Percentiles rank a stretch among this genome's conserved stretches.
Evolutionary conservation across 1,139 yeast genomes (phyloP).

Genomic region (Arxiozyma slooffiae): DNA sequence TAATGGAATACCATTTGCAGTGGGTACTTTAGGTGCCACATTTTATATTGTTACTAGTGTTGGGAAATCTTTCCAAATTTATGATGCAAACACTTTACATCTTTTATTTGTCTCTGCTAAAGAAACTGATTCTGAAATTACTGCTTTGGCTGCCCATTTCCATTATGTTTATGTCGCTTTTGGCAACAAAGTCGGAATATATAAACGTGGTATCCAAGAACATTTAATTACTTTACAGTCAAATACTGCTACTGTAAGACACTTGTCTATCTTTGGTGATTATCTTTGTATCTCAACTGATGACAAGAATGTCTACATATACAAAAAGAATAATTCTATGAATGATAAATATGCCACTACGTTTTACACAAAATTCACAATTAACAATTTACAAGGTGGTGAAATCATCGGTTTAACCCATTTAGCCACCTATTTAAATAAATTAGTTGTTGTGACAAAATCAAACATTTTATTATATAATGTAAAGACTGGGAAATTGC

Average conservation of each 20-base stretch:
- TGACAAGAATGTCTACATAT: slow-evolving; percentile 49
- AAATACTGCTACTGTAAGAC: slow-evolving; percentile 34
- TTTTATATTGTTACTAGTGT: slow-evolving; percentile 85
- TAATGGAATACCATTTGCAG: slow-evolving; percentile 73
- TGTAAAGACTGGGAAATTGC: slow-evolving; percentile 64
- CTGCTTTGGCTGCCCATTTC: slow-evolving; percentile 67
- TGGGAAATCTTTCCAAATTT: slow-evolving; percentile 83
- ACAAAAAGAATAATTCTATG: slow-evolving; percentile 42
- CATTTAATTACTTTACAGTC: slow-evolving; percentile 35
- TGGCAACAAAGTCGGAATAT: slow-evolving; percentile 64
- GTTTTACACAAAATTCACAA: slow-evolving; percentile 52
- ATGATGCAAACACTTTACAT: slow-evolving; percentile 82
- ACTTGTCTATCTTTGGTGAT: slow-evolving; percentile 66
- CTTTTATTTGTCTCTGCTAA: slow-evolving; percentile 76
- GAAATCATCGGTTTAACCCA: slow-evolving; percentile 62
- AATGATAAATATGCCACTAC: slow-evolving; percentile 46
- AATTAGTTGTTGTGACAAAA: slow-evolving; percentile 69
- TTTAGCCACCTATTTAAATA: slow-evolving; percentile 88
- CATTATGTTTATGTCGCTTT: slow-evolving; percentile 78
- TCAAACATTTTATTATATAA: slow-evolving; percentile 53
- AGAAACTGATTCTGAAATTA: slow-evolving; percentile 62
- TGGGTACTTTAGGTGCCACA: slow-evolving; percentile 81
- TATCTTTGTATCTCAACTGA: slow-evolving; percentile 53
- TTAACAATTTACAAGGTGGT: slow-evolving; percentile 52
- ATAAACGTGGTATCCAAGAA: slow-evolving; percentile 71